These are phyloP conservation scores for Zelopaecilomyces penicillatus DNA, from an alignment of 2,329 filamentous ascomycete species.

Conservation along the genomic window DNA sequence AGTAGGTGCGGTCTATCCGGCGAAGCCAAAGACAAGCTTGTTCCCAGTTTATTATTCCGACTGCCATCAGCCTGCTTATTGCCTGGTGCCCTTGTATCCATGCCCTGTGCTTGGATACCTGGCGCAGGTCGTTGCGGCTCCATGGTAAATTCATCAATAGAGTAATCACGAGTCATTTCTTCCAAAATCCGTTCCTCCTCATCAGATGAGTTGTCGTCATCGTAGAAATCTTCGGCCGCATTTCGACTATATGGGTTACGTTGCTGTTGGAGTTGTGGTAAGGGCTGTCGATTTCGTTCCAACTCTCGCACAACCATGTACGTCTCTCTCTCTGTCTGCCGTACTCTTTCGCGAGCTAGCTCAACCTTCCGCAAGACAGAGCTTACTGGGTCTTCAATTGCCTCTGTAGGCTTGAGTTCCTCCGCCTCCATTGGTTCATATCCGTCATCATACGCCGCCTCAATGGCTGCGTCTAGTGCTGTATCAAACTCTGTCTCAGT, in stretches of 20 bases:
- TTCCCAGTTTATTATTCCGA: too few species aligned
- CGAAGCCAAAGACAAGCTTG: constrained; percentile 49
- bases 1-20: constrained; percentile 43
- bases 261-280: constrained; percentile 19
- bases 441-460: constrained; percentile 90
- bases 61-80: too few species aligned
- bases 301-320: constrained; percentile 18
- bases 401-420: constrained; percentile 25
- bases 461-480: constrained; percentile 87
- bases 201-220: constrained; percentile 53
- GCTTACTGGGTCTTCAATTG: constrained; percentile 38
- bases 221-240: constrained; percentile 49
- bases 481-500: constrained; percentile 91
- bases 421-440: constrained; percentile 61
- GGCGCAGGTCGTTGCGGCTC: constrained; percentile 1
- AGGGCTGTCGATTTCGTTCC: constrained; percentile 24
- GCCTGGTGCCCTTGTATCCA: not conserved
- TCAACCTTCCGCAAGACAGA: constrained; percentile 61
- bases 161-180: constrained; percentile 78
- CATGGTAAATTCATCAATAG: constrained; percentile 75
- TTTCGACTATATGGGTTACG: constrained; percentile 3
- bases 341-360: constrained; percentile 65
- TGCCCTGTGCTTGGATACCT: constrained; percentile 46
- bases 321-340: constrained; percentile 64
- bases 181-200: constrained; percentile 75